Percentiles rank a stretch among this genome's conserved stretches.
Conservation (phyloP, 371 early-diverging fungal species). For the Parasitella parasitica region DNA sequence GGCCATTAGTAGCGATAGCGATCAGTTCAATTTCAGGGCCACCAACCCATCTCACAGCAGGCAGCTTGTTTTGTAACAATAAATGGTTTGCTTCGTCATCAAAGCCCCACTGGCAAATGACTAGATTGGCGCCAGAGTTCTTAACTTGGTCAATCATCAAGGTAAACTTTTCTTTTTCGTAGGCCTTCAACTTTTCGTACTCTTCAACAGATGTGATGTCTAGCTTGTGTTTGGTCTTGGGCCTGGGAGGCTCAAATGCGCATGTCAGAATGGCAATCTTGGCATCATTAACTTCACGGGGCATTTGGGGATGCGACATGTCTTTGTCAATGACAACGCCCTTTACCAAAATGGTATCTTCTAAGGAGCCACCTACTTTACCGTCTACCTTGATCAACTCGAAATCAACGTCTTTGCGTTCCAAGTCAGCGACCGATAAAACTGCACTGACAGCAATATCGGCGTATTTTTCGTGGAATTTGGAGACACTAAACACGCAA, state of each 20-base stretch:
- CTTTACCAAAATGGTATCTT: conserved; percentile 91
- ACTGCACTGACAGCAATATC: conserved; percentile 98
- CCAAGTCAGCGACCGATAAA: conserved; percentile 95
- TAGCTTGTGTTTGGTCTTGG: conserved; percentile 99
- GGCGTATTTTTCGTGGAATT: conserved; percentile 96
- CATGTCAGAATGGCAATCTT: conserved; percentile 99
- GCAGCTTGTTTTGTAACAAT: conserved; percentile 96
- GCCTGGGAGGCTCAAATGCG: conserved; percentile 99
- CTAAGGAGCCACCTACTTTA: conserved; percentile 95
- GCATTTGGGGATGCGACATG: conserved; percentile 99
- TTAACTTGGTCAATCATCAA: conserved; percentile 98
- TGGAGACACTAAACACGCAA: conserved; percentile 91
- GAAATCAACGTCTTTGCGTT: conserved; percentile 99
- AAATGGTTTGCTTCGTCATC: conserved; percentile 99
- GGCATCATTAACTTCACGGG: conserved; percentile 93
- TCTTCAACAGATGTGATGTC: conserved; percentile 98
- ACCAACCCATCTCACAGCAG: conserved; percentile 99
- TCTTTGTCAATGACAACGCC: conserved; percentile 99
- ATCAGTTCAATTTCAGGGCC: conserved; percentile 99
- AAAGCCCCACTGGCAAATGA: conserved; percentile 99
- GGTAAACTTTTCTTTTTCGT: conserved; percentile 96
- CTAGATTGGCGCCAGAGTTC: conserved; percentile 96
- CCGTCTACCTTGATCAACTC: conserved; percentile 99
- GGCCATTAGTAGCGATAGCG: conserved; percentile 99
- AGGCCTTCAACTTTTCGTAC: conserved; percentile 93